A percentile compares a stretch with the other conserved stretches of the same genome.
Evolutionary conservation across 2,329 filamentous ascomycete genomes (phyloP).

Genomic region (Didymosphaeria variabile): DNA sequence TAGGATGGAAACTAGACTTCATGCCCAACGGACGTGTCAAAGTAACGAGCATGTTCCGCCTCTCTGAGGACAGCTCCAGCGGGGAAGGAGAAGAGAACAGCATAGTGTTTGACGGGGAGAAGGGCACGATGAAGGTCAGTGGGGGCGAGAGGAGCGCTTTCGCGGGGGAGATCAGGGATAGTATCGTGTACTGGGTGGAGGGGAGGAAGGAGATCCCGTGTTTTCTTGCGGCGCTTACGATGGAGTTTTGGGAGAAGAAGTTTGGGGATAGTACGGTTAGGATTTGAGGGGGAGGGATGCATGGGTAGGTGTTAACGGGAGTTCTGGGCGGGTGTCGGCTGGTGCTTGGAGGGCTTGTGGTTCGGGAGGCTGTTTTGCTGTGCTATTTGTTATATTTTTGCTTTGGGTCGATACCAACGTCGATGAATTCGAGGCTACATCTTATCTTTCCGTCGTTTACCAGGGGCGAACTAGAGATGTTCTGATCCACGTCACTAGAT

Average conservation of each 20-base stretch:
- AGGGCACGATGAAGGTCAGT: conserved; percentile 96
- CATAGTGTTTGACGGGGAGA: conserved; percentile 88
- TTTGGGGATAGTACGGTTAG: conserved; percentile 27
- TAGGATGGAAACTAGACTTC: conserved; percentile 96
- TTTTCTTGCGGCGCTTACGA: conserved; percentile 86
- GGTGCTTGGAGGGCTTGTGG: background rate
- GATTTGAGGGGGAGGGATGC: background rate
- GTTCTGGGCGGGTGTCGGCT: background rate
- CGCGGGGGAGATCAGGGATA: conserved; percentile 81
- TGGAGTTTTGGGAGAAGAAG: conserved; percentile 87
- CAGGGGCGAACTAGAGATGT: too few species aligned
- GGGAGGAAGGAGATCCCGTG: conserved; percentile 93
- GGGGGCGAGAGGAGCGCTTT: conserved; percentile 89
- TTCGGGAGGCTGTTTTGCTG: background rate
- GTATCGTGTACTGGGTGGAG: conserved; percentile 95
- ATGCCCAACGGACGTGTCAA: conserved; percentile 97
- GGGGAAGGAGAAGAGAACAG: conserved; percentile 60
- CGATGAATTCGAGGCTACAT: too few species aligned
- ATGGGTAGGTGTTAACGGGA: background rate
- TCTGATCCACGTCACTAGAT: background rate
- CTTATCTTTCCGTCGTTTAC: too few species aligned
- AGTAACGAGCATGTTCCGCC: conserved; percentile 85
- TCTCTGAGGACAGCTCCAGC: conserved; percentile 61
- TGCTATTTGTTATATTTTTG: background rate
- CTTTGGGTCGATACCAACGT: too few species aligned